Evolutionary conservation across 768 basidiomycete species (phyloP), one percentile per base, ranked within the genome.

Genomic region (Amanita muscaria): DNA sequence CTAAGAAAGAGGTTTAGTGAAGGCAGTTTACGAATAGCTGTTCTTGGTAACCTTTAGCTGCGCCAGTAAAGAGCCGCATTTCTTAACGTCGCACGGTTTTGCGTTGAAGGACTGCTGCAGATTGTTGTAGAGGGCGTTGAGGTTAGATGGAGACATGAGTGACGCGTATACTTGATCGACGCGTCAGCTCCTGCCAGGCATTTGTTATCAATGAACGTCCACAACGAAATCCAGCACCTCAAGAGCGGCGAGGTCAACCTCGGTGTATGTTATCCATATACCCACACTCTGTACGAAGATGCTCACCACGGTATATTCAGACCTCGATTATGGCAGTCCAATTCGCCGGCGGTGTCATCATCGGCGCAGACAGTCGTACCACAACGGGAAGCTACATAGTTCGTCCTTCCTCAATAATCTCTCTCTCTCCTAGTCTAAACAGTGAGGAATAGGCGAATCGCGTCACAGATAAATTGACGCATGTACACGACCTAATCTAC

Each of bases 281-380:
- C 24, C 21, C 33, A 40, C 47, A 18, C 22, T 29, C n/a, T 27
- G 33, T 23, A 44, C 49, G 19, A 12, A 31, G 39, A 40, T 32
- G 36, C 22, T 40, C 25, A 24, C 22, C 25, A 23, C 37, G 44
- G 47, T 30, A n/a, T 39, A n/a, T 47, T 4, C 55, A 97, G 90
- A 99, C 94, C 45, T 97, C 94, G 33, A 98, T 99, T 63, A 97
- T 97, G 93, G 94, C 96, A 43, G 93, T 98, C 51, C 89, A 92
- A 57, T 99, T 99, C 69, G 73, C 89, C 25, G 81, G 80, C 23
- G 96, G 96, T 30, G 96, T 99, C 48, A 82, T 99, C 54, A 80
- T 98, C 49, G 96, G 96, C 33, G 96, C 96, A 52, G 96, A 99
- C 69, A 88, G 85, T 75, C 78, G 94, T 48, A 99, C 94, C 49